Evolutionary conservation across 257 asterid genomes (phyloP), one percentile per base, ranked within the genome.

Genomic region (Nicotiana paniculata): DNA sequence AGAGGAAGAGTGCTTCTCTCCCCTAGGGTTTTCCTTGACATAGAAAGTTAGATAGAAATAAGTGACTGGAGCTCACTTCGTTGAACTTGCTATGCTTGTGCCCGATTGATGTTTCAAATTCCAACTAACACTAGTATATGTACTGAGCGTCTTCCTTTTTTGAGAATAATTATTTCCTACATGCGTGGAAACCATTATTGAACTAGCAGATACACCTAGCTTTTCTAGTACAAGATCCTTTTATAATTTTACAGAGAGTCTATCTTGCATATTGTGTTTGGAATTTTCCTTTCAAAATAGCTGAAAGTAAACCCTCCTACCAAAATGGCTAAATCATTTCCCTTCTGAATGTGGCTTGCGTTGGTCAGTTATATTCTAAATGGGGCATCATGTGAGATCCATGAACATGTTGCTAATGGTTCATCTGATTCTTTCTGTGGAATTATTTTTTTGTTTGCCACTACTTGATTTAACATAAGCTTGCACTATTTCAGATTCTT

Each of bases 401-500:
- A 75, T 75, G 63, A 28, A 51, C 3, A 26, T 66, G 55, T 59
- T 59, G 57, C 43, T 68, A 62, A 65, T 57, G 11, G 57, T 16
- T 54, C 39, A 43, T 59, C 21, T 35, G 58, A 77, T 83, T 63
- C 43, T 57, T 81, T 3, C 57, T n/a, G n/a, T 21, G 24, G 17
- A n/a, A 72, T 68, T 57, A 0, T 74, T 70, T 37, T 82, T 39
- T 46, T 18, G 67, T 37, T 79, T 53, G 39, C 46, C 24, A 48
- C 70, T 77, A 54, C 54, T 82, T 85, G 63, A 83, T 66, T 80
- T 80, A 87, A 55, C 80, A 54, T 53, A 35, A 72, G 75, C 66
- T 28, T 86, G 81, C 86, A n/a, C 80, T 63, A 48, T 89, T 87
- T 58, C 93, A 95, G 99, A 93, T 92, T 89, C 98, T 95, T 82